Evolutionary conservation across 805 yeast species (phyloP).

Genomic region (Starmerella bombi): DNA sequence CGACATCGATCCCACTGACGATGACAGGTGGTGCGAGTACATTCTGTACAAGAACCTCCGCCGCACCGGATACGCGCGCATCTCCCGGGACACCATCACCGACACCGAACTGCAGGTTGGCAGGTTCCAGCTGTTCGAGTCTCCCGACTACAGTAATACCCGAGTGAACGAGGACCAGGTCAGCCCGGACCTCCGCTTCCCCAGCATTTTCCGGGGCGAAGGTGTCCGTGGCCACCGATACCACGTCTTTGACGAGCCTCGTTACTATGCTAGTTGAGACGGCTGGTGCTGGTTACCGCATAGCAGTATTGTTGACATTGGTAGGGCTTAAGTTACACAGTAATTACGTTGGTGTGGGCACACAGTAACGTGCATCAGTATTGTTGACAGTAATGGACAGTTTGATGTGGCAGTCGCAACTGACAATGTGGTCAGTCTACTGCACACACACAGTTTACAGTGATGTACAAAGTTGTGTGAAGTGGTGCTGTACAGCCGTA

Average conservation of each 20-base stretch:
- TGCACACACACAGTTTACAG: too few relatives aligned
- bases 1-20: conserved; percentile 75
- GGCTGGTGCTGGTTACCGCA: not conserved
- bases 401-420: too few relatives aligned
- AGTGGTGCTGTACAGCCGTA: too few relatives aligned
- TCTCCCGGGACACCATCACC: conserved; percentile 83
- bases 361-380: too few relatives aligned
- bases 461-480: too few relatives aligned
- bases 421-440: too few relatives aligned
- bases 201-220: conserved; percentile 64
- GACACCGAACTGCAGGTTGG: conserved; percentile 96
- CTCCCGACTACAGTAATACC: conserved; percentile 41
- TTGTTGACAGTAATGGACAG: too few relatives aligned
- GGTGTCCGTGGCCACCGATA: conserved; percentile 89
- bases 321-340: too few relatives aligned
- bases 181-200: conserved; percentile 57
- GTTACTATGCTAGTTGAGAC: conserved; percentile 37
- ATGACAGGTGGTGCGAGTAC: conserved; percentile 98
- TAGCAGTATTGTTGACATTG: too few relatives aligned
- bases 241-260: conserved; percentile 91
- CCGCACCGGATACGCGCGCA: conserved; percentile 87
- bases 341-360: too few relatives aligned
- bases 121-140: conserved; percentile 52
- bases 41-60: conserved; percentile 74
- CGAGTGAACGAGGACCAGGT: conserved; percentile 45